Base-by-base conservation (phyloP, 2,329 filamentous ascomycete species). In the Xylaria sp. region DNA sequence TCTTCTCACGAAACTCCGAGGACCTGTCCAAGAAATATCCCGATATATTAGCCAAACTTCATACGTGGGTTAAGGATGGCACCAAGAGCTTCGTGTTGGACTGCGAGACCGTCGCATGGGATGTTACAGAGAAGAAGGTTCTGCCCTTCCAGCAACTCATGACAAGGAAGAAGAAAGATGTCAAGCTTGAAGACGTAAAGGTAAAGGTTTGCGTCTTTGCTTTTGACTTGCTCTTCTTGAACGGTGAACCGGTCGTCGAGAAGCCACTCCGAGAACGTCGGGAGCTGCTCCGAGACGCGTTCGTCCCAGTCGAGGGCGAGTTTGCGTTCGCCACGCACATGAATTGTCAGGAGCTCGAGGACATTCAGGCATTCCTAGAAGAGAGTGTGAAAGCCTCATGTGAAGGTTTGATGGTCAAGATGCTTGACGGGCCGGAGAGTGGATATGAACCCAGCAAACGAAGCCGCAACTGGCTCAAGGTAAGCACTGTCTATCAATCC, bases 321-420 rank as follows among this genome's bases (percentile, higher is more conserved):
- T 97, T 99, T 65, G 79, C 88, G 0, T 94, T 96, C 63, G 94
- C 94, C 8, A 92, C 91, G 29, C 87, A 83, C 64, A 94, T 92
- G 77, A 82, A 99, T 68, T 90, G 90, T 9, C 90, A 88, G 65
- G 91, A 97, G 63, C 80, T 99, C 2, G 93, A 97, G 48, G 91
- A 96, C 67, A 99, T 99, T 50, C 93, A 97, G 69, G 82, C 80
- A 1, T 89, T 99, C 66, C 81, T 99, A 2, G 94, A 99, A 67
- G 93, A 97, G 54, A 94, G 90, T 66, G 89, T 99, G 60, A 96
- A 96, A 72, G 91, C 92, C 2, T 95, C 91, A 0, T 99, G 94
- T 69, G 94, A 99, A 77, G 94, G 94, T 9, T 79, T 99, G 48
- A 99, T 99, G 94, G 94, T 99, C 13, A 99, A 99, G 78, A 99